These are phyloP conservation scores for Alternaria arbusti DNA, from an alignment of 2,329 filamentous ascomycete species.

Conservation along the genomic window DNA sequence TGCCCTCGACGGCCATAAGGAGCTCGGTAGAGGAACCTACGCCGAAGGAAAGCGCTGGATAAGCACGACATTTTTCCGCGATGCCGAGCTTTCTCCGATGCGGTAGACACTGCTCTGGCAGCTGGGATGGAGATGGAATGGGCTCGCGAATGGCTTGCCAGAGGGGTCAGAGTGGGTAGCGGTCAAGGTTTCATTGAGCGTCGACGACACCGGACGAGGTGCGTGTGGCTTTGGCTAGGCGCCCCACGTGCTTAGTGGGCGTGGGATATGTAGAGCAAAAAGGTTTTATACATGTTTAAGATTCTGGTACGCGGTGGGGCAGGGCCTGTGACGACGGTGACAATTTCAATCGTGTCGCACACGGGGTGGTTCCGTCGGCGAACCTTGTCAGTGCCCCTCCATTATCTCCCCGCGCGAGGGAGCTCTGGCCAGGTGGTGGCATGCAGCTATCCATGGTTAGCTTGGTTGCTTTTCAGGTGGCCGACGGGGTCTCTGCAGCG, in stretches of 20 bases:
- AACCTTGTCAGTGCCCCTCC: constrained; percentile 15
- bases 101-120: neutral
- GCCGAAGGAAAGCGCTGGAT: constrained; percentile 37
- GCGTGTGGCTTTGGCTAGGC: constrained; percentile 18
- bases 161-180: neutral
- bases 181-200: constrained; percentile 5
- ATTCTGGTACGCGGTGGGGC: constrained; percentile 14
- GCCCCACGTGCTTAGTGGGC: constrained; percentile 15
- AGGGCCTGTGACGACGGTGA: constrained; percentile 17
- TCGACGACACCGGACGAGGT: neutral
- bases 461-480: constrained; percentile 36
- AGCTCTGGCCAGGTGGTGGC: constrained; percentile 36
- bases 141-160: constrained; percentile 11
- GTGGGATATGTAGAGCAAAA: constrained; percentile 29
- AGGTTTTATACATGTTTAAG: constrained; percentile 28
- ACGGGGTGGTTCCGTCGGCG: constrained; percentile 17
- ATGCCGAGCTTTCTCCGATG: constrained; percentile 30
- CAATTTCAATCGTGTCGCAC: constrained; percentile 23
- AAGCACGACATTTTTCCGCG: constrained; percentile 18
- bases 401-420: constrained; percentile 20
- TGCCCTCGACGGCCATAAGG: constrained; percentile 1
- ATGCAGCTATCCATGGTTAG: constrained; percentile 16
- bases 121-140: constrained; percentile 25
- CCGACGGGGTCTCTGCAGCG: constrained; percentile 21
- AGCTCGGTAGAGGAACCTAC: constrained; percentile 17